Base-by-base conservation (phyloP, 2,329 filamentous ascomycete species). In the Paraphaeosphaeria sporulosa region DNA sequence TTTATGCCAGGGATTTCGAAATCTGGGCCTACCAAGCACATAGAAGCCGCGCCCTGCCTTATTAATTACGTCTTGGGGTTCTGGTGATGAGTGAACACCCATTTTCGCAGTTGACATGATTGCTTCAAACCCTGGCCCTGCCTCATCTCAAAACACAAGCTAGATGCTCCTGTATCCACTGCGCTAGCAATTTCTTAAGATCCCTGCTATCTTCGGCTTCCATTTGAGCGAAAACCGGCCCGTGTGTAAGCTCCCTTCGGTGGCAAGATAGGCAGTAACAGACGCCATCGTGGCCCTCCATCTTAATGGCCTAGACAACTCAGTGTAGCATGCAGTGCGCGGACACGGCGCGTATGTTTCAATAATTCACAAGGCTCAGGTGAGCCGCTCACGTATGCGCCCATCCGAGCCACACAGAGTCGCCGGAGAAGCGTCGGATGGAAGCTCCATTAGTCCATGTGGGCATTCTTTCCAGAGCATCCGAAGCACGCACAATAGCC, bases 211-310 rank as follows among this genome's bases (percentile, higher is more conserved):
- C 61, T 49, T 76, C 74, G 74, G 73, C 68, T 72, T 73, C 74
- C 74, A 63, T 76, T 77, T 63, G 71, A 75, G 75, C 75, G 76
- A 78, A 46, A n/a, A 6, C 52, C 52, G 42, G 42, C 27, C 21
- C 42, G 40, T 38, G 19, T 36, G 19, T 36, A 8, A 53, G 27
- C 40, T 55, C 19, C 52, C 42, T 10, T 12, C 9, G 3, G 17
- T 42, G 15, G 25, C 38, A 21, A 21, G 23, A 53, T 10, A 23
- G 21, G 50, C 21, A 51, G 21, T 36, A 43, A 6, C n/a, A 23
- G 9, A 21, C 12, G 15, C 21, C 44, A 15, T 13, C 12, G 34
- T 32, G 25, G 40, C n/a, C 4, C 13, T 21, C 27, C 51, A 3
- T 43, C 25, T 1, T 13, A 15, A 32, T 3, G 10, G 17, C 2